Conservation (phyloP, 169 alveolate genomes). For the Cryptosporidium parvum region DNA sequence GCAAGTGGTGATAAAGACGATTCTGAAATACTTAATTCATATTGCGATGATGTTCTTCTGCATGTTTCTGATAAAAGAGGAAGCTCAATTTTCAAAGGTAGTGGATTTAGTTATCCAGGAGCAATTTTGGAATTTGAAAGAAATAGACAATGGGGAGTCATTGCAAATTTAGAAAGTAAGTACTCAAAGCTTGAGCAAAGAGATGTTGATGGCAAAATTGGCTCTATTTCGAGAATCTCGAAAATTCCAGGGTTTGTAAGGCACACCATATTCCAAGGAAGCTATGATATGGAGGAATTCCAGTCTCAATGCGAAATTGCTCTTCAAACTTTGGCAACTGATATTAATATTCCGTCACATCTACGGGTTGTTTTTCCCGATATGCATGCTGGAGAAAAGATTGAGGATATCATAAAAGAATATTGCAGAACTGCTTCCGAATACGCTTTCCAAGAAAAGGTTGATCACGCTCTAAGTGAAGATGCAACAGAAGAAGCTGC, state of each 20-base stretch:
- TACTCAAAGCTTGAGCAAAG: constrained; percentile 33
- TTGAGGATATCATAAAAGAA: constrained; percentile 33
- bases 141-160: constrained; percentile 62
- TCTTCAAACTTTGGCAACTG: constrained; percentile 28
- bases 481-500: constrained; percentile 39
- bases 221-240: constrained; percentile 32
- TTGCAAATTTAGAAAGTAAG: constrained; percentile 30
- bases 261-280: constrained; percentile 63
- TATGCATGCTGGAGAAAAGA: background rate
- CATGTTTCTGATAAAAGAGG: constrained; percentile 39
- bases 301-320: constrained; percentile 55
- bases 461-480: constrained; percentile 33
- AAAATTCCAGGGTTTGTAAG: constrained; percentile 64
- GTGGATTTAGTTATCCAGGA: constrained; percentile 71
- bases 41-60: constrained; percentile 31
- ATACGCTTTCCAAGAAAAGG: constrained; percentile 41
- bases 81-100: constrained; percentile 45
- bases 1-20: constrained; percentile 26
- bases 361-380: constrained; percentile 41
- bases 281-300: constrained; percentile 63
- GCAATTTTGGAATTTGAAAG: constrained; percentile 69
- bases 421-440: constrained; percentile 50
- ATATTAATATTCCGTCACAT: constrained; percentile 48
- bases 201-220: constrained; percentile 38
- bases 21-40: constrained; percentile 43